Evolutionary conservation across 192 early-diverging fungal genomes (phyloP), one percentile per base, ranked within the genome.

Genomic region (Coemansia sp.): DNA sequence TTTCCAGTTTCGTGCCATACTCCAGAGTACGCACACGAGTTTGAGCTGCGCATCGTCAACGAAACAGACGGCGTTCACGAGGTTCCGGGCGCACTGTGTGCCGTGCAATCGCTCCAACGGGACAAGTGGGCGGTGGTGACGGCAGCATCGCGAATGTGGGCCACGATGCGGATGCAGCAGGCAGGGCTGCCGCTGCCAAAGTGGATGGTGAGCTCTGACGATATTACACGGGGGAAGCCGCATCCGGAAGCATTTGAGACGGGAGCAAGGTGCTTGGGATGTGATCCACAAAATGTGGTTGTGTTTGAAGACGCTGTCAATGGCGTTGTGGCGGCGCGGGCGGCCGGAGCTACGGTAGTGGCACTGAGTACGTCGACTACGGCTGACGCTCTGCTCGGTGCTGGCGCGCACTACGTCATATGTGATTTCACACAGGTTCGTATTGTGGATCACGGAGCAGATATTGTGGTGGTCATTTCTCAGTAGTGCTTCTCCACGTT

Each of bases 121-220:
- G n/a, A 49, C 12, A 50, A 63, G 58, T 79, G 77, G 77, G 65
- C 72, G 10, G 60, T 79, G 11, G 77, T 79, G 5, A 79, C 77
- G 0, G 67, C 67, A 0, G 72, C 72, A 7, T 64, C 77, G 0
- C 23, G 35, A 23, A 50, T 53, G 29, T 50, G 58, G 72, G 77
- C 77, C 6, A 35, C 38, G 2, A 70, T 38, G 7, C 53, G 77
- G 10, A 8, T 79, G 38, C 12, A 25, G 2, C 72, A 79, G 62
- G 68, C 55, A 9, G 60, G 57, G 19, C 62, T 75, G 11, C 64
- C 67, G 3, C 2, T 55, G 22, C 72, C 77, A 17, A 14, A 32
- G 21, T 32, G 51, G 3, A 12, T 79, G 56, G 66, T 79, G 6
- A 43, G 72, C 3, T 60, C 60, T 0, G 48, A 67, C 15, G 51